phyloP scores from a whole-genome alignment of 2,329 filamentous ascomycete species.

The Periconia sp. region DNA sequence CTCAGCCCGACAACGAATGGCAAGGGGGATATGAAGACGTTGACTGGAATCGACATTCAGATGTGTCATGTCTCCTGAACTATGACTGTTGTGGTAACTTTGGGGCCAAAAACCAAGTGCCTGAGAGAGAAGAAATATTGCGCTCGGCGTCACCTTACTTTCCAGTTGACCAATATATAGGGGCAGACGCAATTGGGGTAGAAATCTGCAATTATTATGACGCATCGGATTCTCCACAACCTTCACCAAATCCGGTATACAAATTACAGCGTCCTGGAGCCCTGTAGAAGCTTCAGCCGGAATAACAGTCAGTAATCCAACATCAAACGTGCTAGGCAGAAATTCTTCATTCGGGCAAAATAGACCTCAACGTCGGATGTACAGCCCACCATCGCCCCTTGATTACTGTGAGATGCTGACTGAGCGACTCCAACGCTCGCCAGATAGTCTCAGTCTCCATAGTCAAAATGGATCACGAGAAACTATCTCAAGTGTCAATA shows the following conservation, averaged over 20 bases:
- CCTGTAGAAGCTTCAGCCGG: conserved; percentile 1
- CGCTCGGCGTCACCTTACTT: background rate
- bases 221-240: background rate
- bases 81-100: background rate
- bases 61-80: background rate
- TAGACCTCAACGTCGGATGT: background rate
- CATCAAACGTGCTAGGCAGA: background rate
- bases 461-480: background rate
- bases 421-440: background rate
- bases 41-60: background rate
- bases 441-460: background rate
- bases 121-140: background rate
- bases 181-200: background rate
- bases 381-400: background rate
- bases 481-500: too few relatives aligned
- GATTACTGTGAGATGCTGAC: background rate
- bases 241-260: background rate
- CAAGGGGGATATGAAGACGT: background rate
- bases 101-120: background rate
- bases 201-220: too few relatives aligned
- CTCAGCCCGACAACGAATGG: background rate
- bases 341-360: background rate
- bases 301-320: conserved; percentile 2
- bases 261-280: conserved; percentile 2
- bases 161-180: background rate